Evolutionary conservation across 371 early-diverging fungal genomes (phyloP).

Genomic region (Actinomortierella ambigua): DNA sequence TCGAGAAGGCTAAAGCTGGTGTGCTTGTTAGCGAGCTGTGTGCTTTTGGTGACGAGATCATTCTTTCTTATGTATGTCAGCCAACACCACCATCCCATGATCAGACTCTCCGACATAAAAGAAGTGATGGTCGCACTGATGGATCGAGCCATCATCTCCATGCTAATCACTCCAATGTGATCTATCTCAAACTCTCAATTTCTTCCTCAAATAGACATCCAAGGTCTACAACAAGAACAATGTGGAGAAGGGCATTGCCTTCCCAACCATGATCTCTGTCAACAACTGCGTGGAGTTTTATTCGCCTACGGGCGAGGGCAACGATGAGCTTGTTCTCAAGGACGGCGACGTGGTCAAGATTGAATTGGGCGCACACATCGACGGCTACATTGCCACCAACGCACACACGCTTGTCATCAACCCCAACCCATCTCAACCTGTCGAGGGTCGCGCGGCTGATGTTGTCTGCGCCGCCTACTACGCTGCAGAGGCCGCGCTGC

Average conservation of each 20-base stretch:
- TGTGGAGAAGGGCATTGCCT: constrained; percentile 84
- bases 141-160: no score
- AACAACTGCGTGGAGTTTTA: constrained; percentile 82
- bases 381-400: constrained; percentile 88
- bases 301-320: constrained; percentile 71
- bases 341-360: constrained; percentile 89
- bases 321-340: constrained; percentile 56
- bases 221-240: constrained; percentile 71
- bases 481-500: constrained; percentile 78
- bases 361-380: constrained; percentile 92
- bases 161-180: no score
- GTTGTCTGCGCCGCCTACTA: constrained; percentile 81
- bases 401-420: constrained; percentile 87
- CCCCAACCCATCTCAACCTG: constrained; percentile 61
- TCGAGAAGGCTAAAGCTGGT: constrained; percentile 63
- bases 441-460: constrained; percentile 69
- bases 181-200: no score
- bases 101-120: no score
- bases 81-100: no score
- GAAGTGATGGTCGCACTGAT: no score
- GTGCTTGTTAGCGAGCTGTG: constrained; percentile 78
- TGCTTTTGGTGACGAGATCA: constrained; percentile 80
- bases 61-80: constrained; percentile 63
- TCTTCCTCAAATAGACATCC: constrained; percentile 58
- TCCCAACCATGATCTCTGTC: constrained; percentile 84